A percentile compares a stretch with the other conserved stretches of the same genome.
Conservation (phyloP, 208 protist species). For the Wallacemonas rigidus region DNA sequence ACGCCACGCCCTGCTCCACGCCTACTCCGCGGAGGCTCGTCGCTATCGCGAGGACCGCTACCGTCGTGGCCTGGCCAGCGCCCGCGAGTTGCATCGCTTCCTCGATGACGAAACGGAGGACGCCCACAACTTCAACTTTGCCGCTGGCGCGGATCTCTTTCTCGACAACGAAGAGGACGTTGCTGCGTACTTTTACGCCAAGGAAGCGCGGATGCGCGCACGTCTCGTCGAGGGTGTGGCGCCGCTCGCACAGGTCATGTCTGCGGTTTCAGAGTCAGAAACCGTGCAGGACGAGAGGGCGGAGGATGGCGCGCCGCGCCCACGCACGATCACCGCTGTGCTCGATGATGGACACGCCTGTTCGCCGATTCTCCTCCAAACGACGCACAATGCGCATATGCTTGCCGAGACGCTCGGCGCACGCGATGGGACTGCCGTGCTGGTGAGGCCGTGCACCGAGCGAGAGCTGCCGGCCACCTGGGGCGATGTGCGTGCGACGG, state of each 20-base stretch:
- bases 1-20: constrained; percentile 8
- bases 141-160: constrained; percentile 25
- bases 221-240: constrained; percentile 30
- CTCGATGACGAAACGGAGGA: constrained; percentile 15
- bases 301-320: background rate
- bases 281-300: too few species aligned
- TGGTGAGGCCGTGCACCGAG: constrained; percentile 51
- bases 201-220: constrained; percentile 34
- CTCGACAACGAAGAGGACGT: constrained; percentile 21
- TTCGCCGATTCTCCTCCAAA: constrained; percentile 25
- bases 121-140: constrained; percentile 31
- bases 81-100: background rate
- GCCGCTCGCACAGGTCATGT: constrained; percentile 20
- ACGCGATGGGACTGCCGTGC: constrained; percentile 29
- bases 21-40: constrained; percentile 13
- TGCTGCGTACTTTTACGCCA: constrained; percentile 21
- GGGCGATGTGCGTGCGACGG: background rate
- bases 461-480: constrained; percentile 13
- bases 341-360: constrained; percentile 43
- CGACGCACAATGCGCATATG: background rate
- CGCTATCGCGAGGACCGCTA: constrained; percentile 12
- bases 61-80: background rate
- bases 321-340: constrained; percentile 24
- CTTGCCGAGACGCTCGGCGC: background rate
- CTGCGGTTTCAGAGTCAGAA: background rate